Evolutionary conservation across 148 eudicot species (phyloP).

Genomic region (Vaccinium myrtillus): DNA sequence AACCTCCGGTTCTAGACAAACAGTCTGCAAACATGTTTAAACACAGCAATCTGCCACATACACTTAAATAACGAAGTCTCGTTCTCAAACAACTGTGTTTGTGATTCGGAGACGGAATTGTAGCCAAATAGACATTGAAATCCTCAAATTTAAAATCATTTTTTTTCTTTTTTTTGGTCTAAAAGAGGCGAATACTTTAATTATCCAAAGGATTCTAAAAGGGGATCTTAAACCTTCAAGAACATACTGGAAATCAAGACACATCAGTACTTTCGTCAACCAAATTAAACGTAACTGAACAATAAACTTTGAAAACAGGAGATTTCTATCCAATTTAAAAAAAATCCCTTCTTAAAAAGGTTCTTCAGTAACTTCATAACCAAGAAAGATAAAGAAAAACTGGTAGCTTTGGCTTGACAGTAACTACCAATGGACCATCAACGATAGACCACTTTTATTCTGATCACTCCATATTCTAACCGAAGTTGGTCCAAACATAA

Average conservation of each 20-base stretch:
- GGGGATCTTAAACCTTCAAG: not conserved
- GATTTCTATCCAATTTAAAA: no score
- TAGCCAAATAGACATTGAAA: not conserved
- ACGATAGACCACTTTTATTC: not conserved
- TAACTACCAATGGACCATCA: no score
- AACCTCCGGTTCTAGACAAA: not conserved
- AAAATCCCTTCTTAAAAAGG: no score
- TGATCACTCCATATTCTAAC: no score
- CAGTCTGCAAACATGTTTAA: not conserved
- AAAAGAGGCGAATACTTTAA: no score
- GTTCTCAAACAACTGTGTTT: not conserved
- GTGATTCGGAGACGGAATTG: not conserved
- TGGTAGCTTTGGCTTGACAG: not conserved
- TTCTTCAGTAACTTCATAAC: no score
- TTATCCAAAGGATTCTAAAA: no score
- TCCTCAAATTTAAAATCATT: not conserved
- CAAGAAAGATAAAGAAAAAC: slow-evolving; percentile 4
- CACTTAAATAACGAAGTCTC: not conserved
- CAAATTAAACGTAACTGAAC: not conserved
- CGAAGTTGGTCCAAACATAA: no score
- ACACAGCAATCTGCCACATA: not conserved
- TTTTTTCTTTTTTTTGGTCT: no score
- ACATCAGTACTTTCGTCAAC: not conserved
- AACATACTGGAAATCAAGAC: not conserved
- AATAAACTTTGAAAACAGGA: not conserved